Percentiles rank a stretch among this genome's conserved stretches.
phyloP scores from a whole-genome alignment of 805 yeast species.

The Ogataea philodendri region DNA sequence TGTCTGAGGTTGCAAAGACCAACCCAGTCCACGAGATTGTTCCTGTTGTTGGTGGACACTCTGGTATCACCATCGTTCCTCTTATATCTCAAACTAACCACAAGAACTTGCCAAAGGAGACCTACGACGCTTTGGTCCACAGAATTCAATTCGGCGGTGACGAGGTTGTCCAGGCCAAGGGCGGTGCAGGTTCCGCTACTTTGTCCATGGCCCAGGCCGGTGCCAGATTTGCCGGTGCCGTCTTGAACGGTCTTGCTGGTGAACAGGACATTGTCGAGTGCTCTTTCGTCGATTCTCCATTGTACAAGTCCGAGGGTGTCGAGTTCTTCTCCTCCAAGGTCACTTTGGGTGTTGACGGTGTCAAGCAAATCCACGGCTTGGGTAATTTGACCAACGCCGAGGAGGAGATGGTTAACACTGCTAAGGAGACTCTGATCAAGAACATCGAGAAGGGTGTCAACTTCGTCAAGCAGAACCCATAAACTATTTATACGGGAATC shows the following conservation, averaged over 20 bases:
- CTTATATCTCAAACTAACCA: constrained; percentile 81
- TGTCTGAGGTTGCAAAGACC: constrained; percentile 62
- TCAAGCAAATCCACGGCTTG: constrained; percentile 72
- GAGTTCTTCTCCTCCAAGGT: constrained; percentile 96
- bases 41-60: constrained; percentile 95
- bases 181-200: constrained; percentile 83
- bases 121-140: constrained; percentile 65
- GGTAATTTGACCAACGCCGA: constrained; percentile 75
- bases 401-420: constrained; percentile 75
- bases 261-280: constrained; percentile 50
- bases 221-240: constrained; percentile 66
- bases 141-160: constrained; percentile 94
- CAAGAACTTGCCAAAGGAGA: constrained; percentile 61
- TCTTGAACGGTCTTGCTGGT: constrained; percentile 54
- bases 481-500: constrained; percentile 21
- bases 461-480: constrained; percentile 74
- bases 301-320: constrained; percentile 84
- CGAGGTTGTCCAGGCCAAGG: constrained; percentile 82
- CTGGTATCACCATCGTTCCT: constrained; percentile 95
- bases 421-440: constrained; percentile 85
- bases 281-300: constrained; percentile 67
- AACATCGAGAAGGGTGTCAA: constrained; percentile 93
- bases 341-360: constrained; percentile 91
- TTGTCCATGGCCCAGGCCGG: constrained; percentile 87
- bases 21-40: constrained; percentile 77